Evolutionary conservation across 345 rosid genomes (phyloP), one percentile per base, ranked within the genome.

Genomic region (Lagerstroemia speciosa): DNA sequence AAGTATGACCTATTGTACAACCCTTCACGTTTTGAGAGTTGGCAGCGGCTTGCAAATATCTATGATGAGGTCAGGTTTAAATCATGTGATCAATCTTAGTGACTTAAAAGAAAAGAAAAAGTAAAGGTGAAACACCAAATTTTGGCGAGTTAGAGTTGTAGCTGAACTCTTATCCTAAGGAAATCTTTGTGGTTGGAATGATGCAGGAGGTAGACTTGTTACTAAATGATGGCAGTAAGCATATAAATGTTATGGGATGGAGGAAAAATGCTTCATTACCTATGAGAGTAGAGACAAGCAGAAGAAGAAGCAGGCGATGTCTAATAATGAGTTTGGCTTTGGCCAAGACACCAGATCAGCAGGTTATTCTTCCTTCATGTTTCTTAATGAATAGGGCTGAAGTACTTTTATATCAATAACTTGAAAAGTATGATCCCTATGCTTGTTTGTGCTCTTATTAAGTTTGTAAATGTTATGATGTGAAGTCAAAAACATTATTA

Each of bases 171-270:
- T 75, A 37, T 62, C 43, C 38, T 48, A 53, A 69, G 61, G 65
- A 64, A 63, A 48, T 71, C 31, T 70, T 40, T 76, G 73, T 74
- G 71, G 3, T 74, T 85, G 68, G 62, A 64, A 64, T 72, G 74
- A 68, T 69, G 46, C 89, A 93, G 97, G 99, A 93, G 79, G 99
- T 93, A 67, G 99, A 93, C 73, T 88, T 93, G 87, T 73, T 93
- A 84, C 84, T 93, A 70, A 93, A 93, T 82, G 99, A 93, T 80
- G 99, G 99, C 71, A 93, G 99, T 71, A 93, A 93, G 91, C 99
- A 93, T 79, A 84, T 87, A 74, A 93, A 93, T 79, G 97, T 84
- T 68, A 81, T 79, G 30, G 95, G 87, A 72, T 93, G 99, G 99
- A 89, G 96, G 86, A 89, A 89, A 75, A 85, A 79, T 85, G 82